Evolutionary conservation across 331 rosid genomes (phyloP), one percentile per base, ranked within the genome.

Genomic region (Erythrophleum ivorense): DNA sequence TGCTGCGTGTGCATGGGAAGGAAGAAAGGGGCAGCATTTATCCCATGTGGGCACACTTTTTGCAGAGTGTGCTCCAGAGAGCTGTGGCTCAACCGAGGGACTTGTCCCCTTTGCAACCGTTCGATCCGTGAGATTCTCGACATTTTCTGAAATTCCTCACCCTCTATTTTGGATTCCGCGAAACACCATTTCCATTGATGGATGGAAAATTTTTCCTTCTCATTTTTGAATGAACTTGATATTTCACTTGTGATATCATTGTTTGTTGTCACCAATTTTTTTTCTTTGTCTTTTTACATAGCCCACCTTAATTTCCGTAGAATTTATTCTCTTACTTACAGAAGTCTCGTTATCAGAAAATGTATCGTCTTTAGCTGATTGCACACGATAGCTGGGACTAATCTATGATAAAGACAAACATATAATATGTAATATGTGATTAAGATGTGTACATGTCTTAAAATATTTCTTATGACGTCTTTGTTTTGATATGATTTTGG

Each of bases 1-100:
- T 95, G 99, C 83, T 95, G 99, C 97, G 98, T 95, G 91, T 95
- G 99, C 88, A 95, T 95, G 99, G 92, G 89, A 9, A 86, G 97
- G 86, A 89, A 88, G 79, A 95, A 93, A 81, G 99, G 97, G 0
- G 98, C 98, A 41, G 97, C 99, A 21, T 93, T 95, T 82, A 95
- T 95, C 16, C 99, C 99, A 76, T 95, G 99, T 82, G 98, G 99
- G 57, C 99, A 95, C 73, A 95, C 99, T 15, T 95, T 91, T 88
- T 95, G 99, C 86, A 91, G 99, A 41, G 94, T 95, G 86, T 95
- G 99, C 67, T 92, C 99, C 11, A 84, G 99, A 83, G 98, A 95
- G 86, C 77, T 95, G 80, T 95, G 99, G 99, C 34, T 93, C 46
- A 95, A 95, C 59, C 93, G 99, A 83, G 98, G 98, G 5, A 71